Conservation (phyloP, 495 filamentous ascomycete genomes). For the Eremomyces bilateralis region DNA sequence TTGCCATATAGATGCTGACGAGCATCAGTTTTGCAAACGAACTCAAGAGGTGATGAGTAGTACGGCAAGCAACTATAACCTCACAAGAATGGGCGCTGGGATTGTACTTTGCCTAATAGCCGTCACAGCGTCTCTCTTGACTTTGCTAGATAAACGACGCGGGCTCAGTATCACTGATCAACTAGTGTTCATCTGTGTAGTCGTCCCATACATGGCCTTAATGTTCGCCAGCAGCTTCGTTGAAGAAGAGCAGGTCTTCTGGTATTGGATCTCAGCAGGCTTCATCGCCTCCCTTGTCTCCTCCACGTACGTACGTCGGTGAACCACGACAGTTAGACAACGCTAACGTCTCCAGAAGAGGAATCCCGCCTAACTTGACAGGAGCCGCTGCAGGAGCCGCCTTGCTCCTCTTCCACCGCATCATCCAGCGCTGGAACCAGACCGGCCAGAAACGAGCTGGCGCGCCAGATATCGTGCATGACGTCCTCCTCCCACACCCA, state of each 20-base stretch:
- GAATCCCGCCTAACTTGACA: not conserved
- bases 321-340: not conserved
- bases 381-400: not conserved
- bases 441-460: slow-evolving; percentile 89
- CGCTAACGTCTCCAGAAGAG: too few relatives aligned
- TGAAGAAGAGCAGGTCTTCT: slow-evolving; percentile 95
- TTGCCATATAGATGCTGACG: too few relatives aligned
- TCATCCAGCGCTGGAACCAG: slow-evolving; percentile 74
- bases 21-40: slow-evolving; percentile 33
- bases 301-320: slow-evolving; percentile 16
- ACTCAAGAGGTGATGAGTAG: slow-evolving; percentile 62
- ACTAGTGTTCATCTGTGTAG: slow-evolving; percentile 19
- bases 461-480: slow-evolving; percentile 59
- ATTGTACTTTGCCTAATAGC: slow-evolving; percentile 27
- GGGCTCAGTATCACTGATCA: slow-evolving; percentile 15
- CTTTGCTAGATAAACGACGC: too few relatives aligned
- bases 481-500: slow-evolving; percentile 37
- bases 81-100: slow-evolving; percentile 34
- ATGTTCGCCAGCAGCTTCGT: slow-evolving; percentile 98
- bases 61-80: slow-evolving; percentile 79
- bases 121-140: too few relatives aligned
- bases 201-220: slow-evolving; percentile 49
- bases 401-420: slow-evolving; percentile 26
- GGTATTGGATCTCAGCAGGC: slow-evolving; percentile 73
- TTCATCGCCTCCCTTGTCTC: slow-evolving; percentile 35